Conservation (phyloP, 805 yeast species). For the Metschnikowia similis region DNA sequence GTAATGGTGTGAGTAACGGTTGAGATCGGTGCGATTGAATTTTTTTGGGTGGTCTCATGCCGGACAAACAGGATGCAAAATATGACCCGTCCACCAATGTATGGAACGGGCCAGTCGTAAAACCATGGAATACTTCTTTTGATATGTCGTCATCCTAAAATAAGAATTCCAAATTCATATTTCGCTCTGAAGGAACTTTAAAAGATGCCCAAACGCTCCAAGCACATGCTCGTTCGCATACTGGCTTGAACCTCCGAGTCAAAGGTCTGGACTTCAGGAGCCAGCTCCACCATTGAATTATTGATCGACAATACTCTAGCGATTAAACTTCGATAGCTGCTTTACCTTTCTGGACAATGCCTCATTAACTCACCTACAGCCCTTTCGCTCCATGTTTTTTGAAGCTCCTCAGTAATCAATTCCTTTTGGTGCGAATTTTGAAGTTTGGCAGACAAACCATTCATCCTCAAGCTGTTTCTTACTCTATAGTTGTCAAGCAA, state of each 20-base stretch:
- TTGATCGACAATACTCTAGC: neutral
- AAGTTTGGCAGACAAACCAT: neutral
- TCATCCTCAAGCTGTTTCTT: neutral
- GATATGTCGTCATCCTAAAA: neutral
- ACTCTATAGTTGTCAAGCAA: neutral
- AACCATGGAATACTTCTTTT: neutral
- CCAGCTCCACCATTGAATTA: too few species aligned
- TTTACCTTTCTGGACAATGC: neutral
- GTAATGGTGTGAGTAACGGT: neutral
- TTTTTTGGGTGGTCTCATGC: constrained; percentile 1
- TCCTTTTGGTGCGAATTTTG: neutral
- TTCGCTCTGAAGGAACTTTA: too few species aligned
- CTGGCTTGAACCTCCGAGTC: too few species aligned
- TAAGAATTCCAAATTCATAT: too few species aligned
- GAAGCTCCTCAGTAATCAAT: neutral
- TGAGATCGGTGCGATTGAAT: constrained; percentile 1
- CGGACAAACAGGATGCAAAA: constrained; percentile 3
- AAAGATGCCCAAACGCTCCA: too few species aligned
- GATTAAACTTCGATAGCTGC: neutral
- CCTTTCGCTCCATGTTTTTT: neutral
- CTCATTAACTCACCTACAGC: neutral
- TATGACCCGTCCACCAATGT: neutral
- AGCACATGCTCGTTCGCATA: too few species aligned
- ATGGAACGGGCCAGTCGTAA: neutral
- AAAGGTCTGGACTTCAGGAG: too few species aligned